Percentiles rank a stretch among this genome's conserved stretches.
Conservation (phyloP, 768 basidiomycete species). For the Leccinum uliginosum region DNA sequence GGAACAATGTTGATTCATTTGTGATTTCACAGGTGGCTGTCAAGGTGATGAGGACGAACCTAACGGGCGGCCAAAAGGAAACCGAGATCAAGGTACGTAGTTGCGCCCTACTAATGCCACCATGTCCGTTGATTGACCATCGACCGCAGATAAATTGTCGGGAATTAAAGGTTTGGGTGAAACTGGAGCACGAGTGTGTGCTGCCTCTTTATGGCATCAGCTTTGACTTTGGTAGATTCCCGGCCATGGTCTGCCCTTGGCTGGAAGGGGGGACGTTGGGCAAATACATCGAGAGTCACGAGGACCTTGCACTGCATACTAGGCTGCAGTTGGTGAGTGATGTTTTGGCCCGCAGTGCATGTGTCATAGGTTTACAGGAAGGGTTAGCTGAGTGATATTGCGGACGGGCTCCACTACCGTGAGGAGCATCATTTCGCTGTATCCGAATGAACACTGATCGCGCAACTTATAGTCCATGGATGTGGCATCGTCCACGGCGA, state of each 20-base stretch:
- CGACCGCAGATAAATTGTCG: slow-evolving; percentile 9
- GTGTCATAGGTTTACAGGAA: neutral
- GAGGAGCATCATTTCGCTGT: neutral
- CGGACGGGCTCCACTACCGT: slow-evolving; percentile 22
- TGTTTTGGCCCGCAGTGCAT: neutral
- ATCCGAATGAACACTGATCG: neutral
- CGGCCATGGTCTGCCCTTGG: slow-evolving; percentile 35
- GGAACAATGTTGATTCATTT: neutral
- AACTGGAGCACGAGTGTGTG: slow-evolving; percentile 26
- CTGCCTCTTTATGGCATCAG: slow-evolving; percentile 27
- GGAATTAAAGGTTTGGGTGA: slow-evolving; percentile 24
- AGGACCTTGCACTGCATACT: neutral
- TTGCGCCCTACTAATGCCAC: neutral
- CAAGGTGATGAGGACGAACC: slow-evolving; percentile 23
- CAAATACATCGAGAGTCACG: slow-evolving; percentile 17
- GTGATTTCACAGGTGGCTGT: slow-evolving; percentile 21
- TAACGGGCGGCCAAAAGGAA: slow-evolving; percentile 4
- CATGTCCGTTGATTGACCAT: neutral
- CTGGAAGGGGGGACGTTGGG: slow-evolving; percentile 27
- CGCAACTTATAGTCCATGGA: slow-evolving; percentile 7
- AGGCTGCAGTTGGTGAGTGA: slow-evolving; percentile 18
- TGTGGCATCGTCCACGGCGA: slow-evolving; percentile 41
- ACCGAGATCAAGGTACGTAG: slow-evolving; percentile 12
- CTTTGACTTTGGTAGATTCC: slow-evolving; percentile 27
- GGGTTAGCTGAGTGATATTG: slow-evolving; percentile 15